Percentiles rank a stretch among this genome's conserved stretches.
Conservation (phyloP, 2,329 filamentous ascomycete species). For the Albifimbria verrucaria region DNA sequence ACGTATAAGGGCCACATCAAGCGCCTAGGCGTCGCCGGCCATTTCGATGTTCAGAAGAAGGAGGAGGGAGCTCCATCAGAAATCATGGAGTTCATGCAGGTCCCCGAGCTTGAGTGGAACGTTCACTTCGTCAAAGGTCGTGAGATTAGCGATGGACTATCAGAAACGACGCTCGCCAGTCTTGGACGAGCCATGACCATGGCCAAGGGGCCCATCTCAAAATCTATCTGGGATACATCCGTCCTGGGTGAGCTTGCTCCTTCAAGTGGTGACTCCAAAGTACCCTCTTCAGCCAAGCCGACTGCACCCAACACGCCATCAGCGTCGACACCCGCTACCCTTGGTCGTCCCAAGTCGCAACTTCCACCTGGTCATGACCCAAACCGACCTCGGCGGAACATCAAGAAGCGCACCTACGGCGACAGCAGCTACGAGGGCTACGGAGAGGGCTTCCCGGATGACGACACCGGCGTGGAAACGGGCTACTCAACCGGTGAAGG, state of each 20-base stretch:
- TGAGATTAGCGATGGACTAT: conserved; percentile 53
- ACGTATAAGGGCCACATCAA: conserved; percentile 69
- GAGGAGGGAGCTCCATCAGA: conserved; percentile 48
- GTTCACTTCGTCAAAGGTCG: conserved; percentile 51
- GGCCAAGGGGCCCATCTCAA: conserved; percentile 54
- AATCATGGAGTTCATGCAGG: conserved; percentile 48
- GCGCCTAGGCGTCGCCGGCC: conserved; percentile 57
- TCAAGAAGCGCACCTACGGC: conserved; percentile 73
- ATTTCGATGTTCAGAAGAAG: conserved; percentile 57
- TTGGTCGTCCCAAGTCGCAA: conserved; percentile 35
- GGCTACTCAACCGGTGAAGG: conserved; percentile 73
- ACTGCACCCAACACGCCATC: conserved; percentile 53
- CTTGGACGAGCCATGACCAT: conserved; percentile 54
- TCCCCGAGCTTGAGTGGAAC: conserved; percentile 56
- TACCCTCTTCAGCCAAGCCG: conserved; percentile 40
- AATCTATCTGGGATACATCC: conserved; percentile 52
- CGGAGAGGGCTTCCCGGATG: conserved; percentile 67
- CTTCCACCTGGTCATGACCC: conserved; percentile 40
- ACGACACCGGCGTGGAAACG: conserved; percentile 54
- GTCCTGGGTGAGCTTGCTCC: conserved; percentile 55
- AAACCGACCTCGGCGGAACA: conserved; percentile 58
- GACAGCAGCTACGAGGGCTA: conserved; percentile 75
- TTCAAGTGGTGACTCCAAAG: conserved; percentile 35
- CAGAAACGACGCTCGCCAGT: conserved; percentile 36
- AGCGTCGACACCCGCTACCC: conserved; percentile 25